Evolutionary conservation across 371 early-diverging fungal genomes (phyloP), one percentile per base, ranked within the genome.

Genomic region (Mucor piriformis): DNA sequence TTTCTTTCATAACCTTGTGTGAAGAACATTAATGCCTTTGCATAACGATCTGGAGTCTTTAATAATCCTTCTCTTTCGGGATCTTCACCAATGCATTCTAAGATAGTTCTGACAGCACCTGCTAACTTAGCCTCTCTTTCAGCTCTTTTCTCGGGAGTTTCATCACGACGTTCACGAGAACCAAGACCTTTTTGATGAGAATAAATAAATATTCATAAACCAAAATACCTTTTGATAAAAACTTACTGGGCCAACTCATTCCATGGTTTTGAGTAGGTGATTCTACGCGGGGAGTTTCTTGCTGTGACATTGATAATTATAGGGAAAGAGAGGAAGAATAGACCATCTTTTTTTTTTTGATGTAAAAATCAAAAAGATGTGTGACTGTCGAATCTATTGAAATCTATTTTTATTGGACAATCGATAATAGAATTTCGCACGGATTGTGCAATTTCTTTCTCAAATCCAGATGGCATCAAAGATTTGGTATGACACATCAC

Each of bases 1-100:
- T 85, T 86, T 69, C 89, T 85, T 66, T 98, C 96, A 74, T 98
- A 99, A 3, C 98, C 99, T 74, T 94, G 90, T 6, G 98, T 95
- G 62, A 98, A 92, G 69, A 94, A 98, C 88, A 97, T 85, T 54
- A 99, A 78, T 3, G 99, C 98, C 71, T 96, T 95, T 54, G 99
- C 99, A 76, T 97, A 98, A 37, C 98, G 86, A 54, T 93, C 89
- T 16, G 98, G 99, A 1, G 98, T 99, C 76, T 95, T 96, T 47
- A 91, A 70, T 34, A 99, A 76, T 0, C 99, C 99, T 68, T 97
- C 96, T 42, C 99, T 85, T 43, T 88, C 84, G 16, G 95, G 90
- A 69, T 99, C 96, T 75, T 99, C 99, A 37, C 99, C 99, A 49
- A 99, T 83, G 67, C 92, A 92, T 60, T 92, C 89, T 44, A 99